phyloP scores from a whole-genome alignment of 1,139 yeast genomes.

The Hyphopichia buzzinii region DNA sequence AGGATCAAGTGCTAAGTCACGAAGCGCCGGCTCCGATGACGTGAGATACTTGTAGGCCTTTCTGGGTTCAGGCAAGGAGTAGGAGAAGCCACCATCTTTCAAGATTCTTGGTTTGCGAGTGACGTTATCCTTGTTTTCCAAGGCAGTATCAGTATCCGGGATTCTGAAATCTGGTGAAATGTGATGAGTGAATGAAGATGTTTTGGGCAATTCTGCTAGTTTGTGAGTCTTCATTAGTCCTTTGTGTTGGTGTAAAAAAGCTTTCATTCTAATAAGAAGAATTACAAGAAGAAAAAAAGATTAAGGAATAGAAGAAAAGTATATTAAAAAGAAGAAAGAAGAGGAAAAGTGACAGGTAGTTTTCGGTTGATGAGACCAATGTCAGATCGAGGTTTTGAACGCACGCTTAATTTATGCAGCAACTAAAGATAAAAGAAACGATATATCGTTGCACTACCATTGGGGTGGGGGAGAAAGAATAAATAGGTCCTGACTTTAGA shows the following conservation, averaged over 20 bases:
- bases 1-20: constrained; percentile 55
- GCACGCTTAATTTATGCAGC: too few species aligned
- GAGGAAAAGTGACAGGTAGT: too few species aligned
- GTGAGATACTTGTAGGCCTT: constrained; percentile 53
- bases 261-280: neutral
- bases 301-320: too few species aligned
- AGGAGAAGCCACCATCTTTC: constrained; percentile 66
- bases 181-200: constrained; percentile 47
- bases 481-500: too few species aligned
- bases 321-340: too few species aligned
- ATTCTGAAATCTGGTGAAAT: constrained; percentile 61
- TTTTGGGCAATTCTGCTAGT: constrained; percentile 34
- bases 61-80: constrained; percentile 63
- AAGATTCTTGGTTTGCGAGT: constrained; percentile 58
- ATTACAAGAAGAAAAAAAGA: too few species aligned
- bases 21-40: constrained; percentile 59
- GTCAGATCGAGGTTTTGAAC: too few species aligned
- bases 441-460: too few species aligned
- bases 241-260: neutral
- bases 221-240: constrained; percentile 10
- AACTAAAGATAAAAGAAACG: too few species aligned
- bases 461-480: too few species aligned
- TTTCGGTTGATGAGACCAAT: too few species aligned
- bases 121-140: constrained; percentile 32
- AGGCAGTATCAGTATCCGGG: constrained; percentile 51